Evolutionary conservation across 2,329 filamentous ascomycete species (phyloP), one percentile per base, ranked within the genome.

Genomic region (Aspergillus awamori): DNA sequence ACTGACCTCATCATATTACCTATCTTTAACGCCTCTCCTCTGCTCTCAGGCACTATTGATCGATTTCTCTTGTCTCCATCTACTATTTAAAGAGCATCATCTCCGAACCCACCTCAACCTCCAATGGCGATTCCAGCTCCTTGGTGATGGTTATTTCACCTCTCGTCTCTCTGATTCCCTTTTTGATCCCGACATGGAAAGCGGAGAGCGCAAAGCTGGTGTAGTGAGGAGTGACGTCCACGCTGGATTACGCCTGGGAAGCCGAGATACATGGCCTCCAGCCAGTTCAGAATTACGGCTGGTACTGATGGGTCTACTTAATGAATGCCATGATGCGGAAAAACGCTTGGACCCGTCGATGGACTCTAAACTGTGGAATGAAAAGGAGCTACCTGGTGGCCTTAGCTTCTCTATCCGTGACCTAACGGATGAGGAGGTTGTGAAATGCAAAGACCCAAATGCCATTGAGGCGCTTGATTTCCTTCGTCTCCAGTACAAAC

Each of bases 401-500:
- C 77, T 93, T 30, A 91, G 88, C 74, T 98, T 99, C 73, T 87
- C 91, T 0, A 89, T 99, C 24, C 89, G 95, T 39, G 89, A 94
- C 67, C 83, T 98, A 63, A 84, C 88, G 0, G 82, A 87, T 7
- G 88, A 89, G 51, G 93, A 97, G 67, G 91, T 97, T 52, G 86
- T 92, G 56, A 87, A 85, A 63, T 94, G 93, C 75, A 88, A 96
- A 82, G 86, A 98, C 69, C 88, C 92, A 0, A 85, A 91, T 71
- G 90, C 89, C 0, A 83, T 98, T 17, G 88, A 94, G 72, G 95
- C 95, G 0, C 82, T 98, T n/a, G 95, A 98, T 76, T 98, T 99
- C 70, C 81, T 99, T 15, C 87, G 92, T 1, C 80, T 99, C 7
- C 90, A 93, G 49, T 98, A 97, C 77, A 90, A 89, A 43, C 84